Evolutionary conservation across 2,329 filamentous ascomycete species (phyloP), one percentile per base, ranked within the genome.

Genomic region (Sphaceloma murrayae): DNA sequence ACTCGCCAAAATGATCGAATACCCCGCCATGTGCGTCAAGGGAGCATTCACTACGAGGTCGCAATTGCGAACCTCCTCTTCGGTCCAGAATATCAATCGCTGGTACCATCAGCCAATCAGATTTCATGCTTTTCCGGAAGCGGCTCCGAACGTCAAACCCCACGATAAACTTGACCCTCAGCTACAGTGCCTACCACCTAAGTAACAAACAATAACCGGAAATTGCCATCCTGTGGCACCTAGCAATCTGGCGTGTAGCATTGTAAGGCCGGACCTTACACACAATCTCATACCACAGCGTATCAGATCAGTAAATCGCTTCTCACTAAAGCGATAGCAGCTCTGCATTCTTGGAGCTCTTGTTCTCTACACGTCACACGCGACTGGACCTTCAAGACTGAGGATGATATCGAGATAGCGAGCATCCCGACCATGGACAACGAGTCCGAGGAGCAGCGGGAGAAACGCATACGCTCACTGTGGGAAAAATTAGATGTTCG

Each of bases 401-500:
- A 40, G 36, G 47, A 54, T 54, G 52, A 51, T 50, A 51, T 48
- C 51, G 45, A 54, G 48, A 46, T 54, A 54, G 49, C 51, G 18
- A 39, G 39, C 18, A 44, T 24, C 39, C 34, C 48, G 49, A 75
- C 71, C 65, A 83, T 85, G 73, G 72, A 85, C 68, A 73, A 70
- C 62, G 85, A 91, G 68, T 80, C 80, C 57, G 75, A 82, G 63
- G 81, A 81, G 64, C 75, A 84, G 67, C 78, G 83, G 60, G 85
- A 94, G 67, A 75, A 78, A 63, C 77, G 88, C 58, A 77, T 95
- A 56, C 80, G 86, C 66, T 74, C 79, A 62, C 76, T 96, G 58
- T 96, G 89, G 88, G 70, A 69, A 59, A 80, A 77, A 57, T 75
- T 98, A 53, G 87, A 94, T 63, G 80, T 81, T 52, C 75, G 78